Base-by-base conservation (phyloP, 1,284 basidiomycete genomes). In the Microbotryomycetes sp. region DNA sequence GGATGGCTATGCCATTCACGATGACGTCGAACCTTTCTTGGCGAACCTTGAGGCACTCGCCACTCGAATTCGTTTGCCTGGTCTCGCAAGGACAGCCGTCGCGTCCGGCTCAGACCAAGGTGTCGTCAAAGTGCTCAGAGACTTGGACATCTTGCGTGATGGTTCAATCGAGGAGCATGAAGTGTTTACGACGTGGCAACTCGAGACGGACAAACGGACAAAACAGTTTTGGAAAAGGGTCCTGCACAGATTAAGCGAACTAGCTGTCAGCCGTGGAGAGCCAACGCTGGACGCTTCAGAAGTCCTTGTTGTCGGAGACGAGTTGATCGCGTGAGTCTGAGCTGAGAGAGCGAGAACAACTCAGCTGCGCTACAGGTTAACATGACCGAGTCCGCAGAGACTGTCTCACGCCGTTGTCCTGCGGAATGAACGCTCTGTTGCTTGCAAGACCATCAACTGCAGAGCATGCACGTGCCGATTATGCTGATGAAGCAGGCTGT, bases 91-190 rank as follows among this genome's bases (percentile, higher is more conserved):
- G 0, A 54, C 66, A 0, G 61, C 56, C 3, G 58, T 70, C 35
- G 61, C 65, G 15, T 69, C 65, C 52, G 67, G 68, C 30, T 64
- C 62, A 3, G 70, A 72, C 45, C 63, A 62, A 0, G 55, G 59
- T 18, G 60, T 64, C 0, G 29, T 62, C 23, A 48, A 59, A 26
- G 66, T 69, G 13, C 49, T 72, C 18, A 24, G 58, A 48, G 56
- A 63, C 30, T 56, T 72, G 13, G 69, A 62, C 2, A 56, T 65
- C 1, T 54, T 65, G 2, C 23, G n/a, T 0, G 18, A 15, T 1
- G 13, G 9, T 5, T n/a, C 50, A 3, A 59, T 67, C 26, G 51
- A 26, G 9, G 28, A 50, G 2, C 31, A 46, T 2, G 61, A 67
- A 15, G 51, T 67, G 0, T 67, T 49, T 47, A 67, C 66, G 21